Base-by-base conservation (phyloP, 495 filamentous ascomycete species). In the Collariella sp. region DNA sequence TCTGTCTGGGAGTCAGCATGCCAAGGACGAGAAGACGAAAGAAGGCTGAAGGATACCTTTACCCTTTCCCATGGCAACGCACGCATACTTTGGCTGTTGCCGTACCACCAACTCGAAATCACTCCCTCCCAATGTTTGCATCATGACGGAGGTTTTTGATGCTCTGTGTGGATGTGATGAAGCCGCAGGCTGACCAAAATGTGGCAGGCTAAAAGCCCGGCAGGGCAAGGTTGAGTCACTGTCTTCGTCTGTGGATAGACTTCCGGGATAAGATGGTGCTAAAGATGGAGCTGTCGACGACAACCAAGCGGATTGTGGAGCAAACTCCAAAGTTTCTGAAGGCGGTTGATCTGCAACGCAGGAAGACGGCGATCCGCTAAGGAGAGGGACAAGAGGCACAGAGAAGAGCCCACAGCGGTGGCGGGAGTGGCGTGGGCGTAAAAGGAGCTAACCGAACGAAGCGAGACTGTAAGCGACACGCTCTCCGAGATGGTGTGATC, bases 41-140 rank as follows among this genome's bases (percentile, higher is more conserved):
- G 33, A 18, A 23, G 18, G 24, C 11, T 11, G 33, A 33, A 41
- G 46, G 79, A 76, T 66, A 67, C 65, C 67, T 61, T 87, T 87
- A 67, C 87, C 84, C 67, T 88, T 86, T 62, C 83, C 83, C 58
- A 84, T 79, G 50, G 83, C 82, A 63, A 87, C 82, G 55, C 82
- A 81, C 49, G 80, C 84, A 70, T 75, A 70, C 59, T 77, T 74
- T 58, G 84, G 84, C 60, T 84, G 78, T 71, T 88, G 84, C 58
- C 81, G 76, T 64, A 88, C 79, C 57, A 64, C 71, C 65, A 88
- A 72, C 61, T 83, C 46, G 42, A 61, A 68, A 41, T 64, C 57
- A 10, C 46, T 41, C 7, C 38, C 38, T 44, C 35, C 33, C 22
- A 54, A 26, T 42, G 44, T 42, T 50, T 54, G 31, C 54, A 61